Base-by-base conservation (phyloP, 75 land plant species). In the Pseudotsuga menziesii region DNA sequence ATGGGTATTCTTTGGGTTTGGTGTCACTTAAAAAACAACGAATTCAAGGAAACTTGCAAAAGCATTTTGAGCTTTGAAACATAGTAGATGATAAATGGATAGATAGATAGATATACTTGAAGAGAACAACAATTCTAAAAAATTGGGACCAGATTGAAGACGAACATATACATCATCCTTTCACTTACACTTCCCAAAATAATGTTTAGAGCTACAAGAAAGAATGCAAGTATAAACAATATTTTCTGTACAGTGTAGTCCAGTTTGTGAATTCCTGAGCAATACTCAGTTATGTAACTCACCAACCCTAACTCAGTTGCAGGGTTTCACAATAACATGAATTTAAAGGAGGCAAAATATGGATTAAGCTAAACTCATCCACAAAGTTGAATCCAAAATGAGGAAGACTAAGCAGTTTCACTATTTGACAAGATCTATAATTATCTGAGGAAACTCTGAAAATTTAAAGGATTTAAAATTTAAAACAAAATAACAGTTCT, bases 161-260 rank as follows among this genome's bases (percentile, higher is more conserved):
- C 0, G 39, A 39, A 39, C 72, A 13, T 39, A 35, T 67, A 67
- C 48, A 67, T 22, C 22, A 39, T 36, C 3, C 19, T 63, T 63
- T 16, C 27, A 32, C 39, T 39, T 19, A 19, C 23, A 41, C 41
- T 41, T 69, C 72, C 22, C 9, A n/a, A 20, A 69, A 69, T 41
- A 36, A 69, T 69, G 54, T 39, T 69, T 41, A 69, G 23, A 69
- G 72, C 54, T 41, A 20, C 20, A 48, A 48, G 54, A 48, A 9
- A 48, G 54, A 48, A 48, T 9, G 54, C 54, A 69, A 69, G 52
- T 19, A 69, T 69, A 69, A 2, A 44, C 41, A 69, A 3, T 20
- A 32, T 5, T 66, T 44, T 35, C 72, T 69, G 52, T 69, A 69
- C 72, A 69, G n/a, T 69, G 72, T 69, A 41, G 23, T 54, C 39